Evolutionary conservation across 2,329 filamentous ascomycete genomes (phyloP).

Genomic region (Trichophyton benhamiae): DNA sequence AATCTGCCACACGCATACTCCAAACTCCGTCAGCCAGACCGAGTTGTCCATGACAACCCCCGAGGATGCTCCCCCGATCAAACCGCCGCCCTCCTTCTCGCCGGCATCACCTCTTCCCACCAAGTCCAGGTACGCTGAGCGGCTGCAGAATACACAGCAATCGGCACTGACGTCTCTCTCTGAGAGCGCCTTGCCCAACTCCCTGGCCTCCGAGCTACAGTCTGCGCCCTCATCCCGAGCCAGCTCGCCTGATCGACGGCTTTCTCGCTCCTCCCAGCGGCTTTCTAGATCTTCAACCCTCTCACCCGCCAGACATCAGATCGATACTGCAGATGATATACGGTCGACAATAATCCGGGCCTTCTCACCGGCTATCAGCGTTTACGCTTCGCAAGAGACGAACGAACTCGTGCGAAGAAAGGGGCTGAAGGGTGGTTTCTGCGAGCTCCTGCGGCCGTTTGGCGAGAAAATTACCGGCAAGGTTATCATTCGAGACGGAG

Average conservation of each 20-base stretch:
- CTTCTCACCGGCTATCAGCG: conserved; percentile 78
- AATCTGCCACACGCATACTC: conserved; percentile 2
- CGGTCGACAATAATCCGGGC: conserved; percentile 61
- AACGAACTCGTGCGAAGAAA: conserved; percentile 70
- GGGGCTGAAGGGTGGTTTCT: conserved; percentile 68
- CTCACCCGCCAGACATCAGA: conserved; percentile 41
- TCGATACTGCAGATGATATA: conserved; percentile 43
- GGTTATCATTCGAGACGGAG: conserved; percentile 79
- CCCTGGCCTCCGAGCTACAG: conserved; percentile 42
- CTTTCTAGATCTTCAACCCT: conserved; percentile 36
- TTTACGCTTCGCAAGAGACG: conserved; percentile 78
- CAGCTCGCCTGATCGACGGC: conserved; percentile 52
- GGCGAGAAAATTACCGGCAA: conserved; percentile 80
- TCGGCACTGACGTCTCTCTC: conserved; percentile 32
- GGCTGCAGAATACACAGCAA: conserved; percentile 38
- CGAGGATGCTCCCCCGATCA: conserved; percentile 51
- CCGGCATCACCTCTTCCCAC: conserved; percentile 49
- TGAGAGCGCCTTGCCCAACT: conserved; percentile 40
- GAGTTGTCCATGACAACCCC: conserved; percentile 54
- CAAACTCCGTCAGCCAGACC: conserved; percentile 1
- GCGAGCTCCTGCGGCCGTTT: conserved; percentile 79
- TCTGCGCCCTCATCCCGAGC: conserved; percentile 55
- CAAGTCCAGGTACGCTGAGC: conserved; percentile 44
- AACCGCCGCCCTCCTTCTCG: conserved; percentile 58
- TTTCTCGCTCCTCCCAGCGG: conserved; percentile 42